Base-by-base conservation (phyloP, 2,329 filamentous ascomycete species). In the Rutstroemia sp. region DNA sequence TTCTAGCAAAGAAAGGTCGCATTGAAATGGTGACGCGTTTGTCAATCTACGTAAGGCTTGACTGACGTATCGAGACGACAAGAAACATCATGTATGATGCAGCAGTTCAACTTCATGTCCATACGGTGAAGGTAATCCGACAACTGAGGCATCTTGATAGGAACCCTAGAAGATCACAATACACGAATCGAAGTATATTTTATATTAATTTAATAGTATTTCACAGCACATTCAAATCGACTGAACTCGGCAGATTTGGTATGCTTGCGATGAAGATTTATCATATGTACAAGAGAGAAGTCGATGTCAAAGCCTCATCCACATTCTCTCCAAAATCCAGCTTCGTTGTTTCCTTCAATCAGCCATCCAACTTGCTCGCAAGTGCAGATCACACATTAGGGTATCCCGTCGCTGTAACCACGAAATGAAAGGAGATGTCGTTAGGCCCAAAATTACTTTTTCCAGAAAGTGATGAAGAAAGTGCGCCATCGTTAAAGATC, bases 381-480 rank as follows among this genome's bases (percentile, higher is more conserved):
- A 62, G 58, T 63, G 57, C 54, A 64, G 54, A 62, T 50, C 48
- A 58, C 58, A 57, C 42, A 17, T 54, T 14, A 46, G 56, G 60
- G 59, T 64, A 63, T 66, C 47, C 54, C 57, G 52, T 49, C 58
- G 54, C 55, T 57, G 44, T 27, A 25, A 30, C 40, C 57, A 61
- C 58, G 58, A 60, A 60, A 60, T 57, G 57, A 63, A 64, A 48
- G 48, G 48, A 55, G 63, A 60, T 61, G 62, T 57, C 57, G 58
- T 60, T 58, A 57, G 55, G 65, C 64, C 63, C 63, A 63, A 65
- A 17, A 59, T 57, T 58, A 51, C 19, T n/a, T 34, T 27, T 39
- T 54, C 21, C 42, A 48, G 39, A 39, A n/a, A 48, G 9, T n/a
- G 19, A 3, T 14, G 27, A 39, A 48, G 45, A 23, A 25, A 27